A percentile compares a stretch with the other conserved stretches of the same genome.
phyloP scores from a whole-genome alignment of 1,139 yeast species.

The Taphrina deformans region DNA sequence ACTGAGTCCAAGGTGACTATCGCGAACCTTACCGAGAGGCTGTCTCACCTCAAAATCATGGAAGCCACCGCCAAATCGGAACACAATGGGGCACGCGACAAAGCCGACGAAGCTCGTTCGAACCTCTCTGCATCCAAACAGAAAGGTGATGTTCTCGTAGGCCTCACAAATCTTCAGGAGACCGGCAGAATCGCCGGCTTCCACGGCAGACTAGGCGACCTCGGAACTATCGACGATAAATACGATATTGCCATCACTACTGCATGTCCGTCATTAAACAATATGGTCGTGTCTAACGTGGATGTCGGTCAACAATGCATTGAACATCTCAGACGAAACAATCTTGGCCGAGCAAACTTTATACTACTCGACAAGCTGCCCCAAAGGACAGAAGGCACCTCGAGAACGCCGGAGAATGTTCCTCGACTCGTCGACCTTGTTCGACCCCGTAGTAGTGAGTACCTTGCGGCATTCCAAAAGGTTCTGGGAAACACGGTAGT shows the following conservation, averaged over 20 bases:
- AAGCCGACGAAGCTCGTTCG: constrained; percentile 63
- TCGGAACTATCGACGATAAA: constrained; percentile 81
- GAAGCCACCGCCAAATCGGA: constrained; percentile 57
- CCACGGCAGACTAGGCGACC: constrained; percentile 72
- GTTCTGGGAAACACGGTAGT: constrained; percentile 85
- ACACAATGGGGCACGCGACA: constrained; percentile 60
- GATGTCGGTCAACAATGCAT: constrained; percentile 92
- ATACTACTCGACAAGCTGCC: constrained; percentile 76
- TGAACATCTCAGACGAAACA: constrained; percentile 77
- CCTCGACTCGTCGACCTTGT: constrained; percentile 85
- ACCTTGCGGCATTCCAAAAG: constrained; percentile 85
- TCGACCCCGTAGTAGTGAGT: constrained; percentile 62
- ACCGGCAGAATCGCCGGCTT: constrained; percentile 86
- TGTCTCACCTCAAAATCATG: constrained; percentile 51
- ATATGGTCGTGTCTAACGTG: constrained; percentile 91
- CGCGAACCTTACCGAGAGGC: neutral
- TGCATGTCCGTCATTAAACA: constrained; percentile 87
- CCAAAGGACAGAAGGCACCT: constrained; percentile 58
- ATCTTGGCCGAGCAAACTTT: constrained; percentile 86
- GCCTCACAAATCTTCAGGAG: constrained; percentile 66
- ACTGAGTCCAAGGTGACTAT: neutral
- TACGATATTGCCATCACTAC: constrained; percentile 94
- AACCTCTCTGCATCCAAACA: constrained; percentile 61
- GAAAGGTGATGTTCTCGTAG: constrained; percentile 69
- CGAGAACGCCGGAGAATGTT: constrained; percentile 72